phyloP scores from a whole-genome alignment of 192 early-diverging fungal genomes.

The Coemansia sp. region DNA sequence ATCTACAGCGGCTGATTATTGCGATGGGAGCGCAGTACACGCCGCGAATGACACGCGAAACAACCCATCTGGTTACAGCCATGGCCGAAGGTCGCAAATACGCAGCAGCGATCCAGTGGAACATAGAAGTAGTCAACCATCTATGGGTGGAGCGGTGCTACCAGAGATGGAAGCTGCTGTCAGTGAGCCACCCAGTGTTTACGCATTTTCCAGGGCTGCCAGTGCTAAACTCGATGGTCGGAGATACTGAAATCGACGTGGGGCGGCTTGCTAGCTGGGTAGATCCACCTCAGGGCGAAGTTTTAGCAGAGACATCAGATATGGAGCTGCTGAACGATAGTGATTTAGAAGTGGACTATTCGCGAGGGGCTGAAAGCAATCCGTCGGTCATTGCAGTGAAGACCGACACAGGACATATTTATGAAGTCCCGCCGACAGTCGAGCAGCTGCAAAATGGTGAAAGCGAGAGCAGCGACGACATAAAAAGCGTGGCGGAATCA shows the following conservation, averaged over 20 bases:
- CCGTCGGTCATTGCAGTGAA: background rate
- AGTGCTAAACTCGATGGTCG: constrained; percentile 58
- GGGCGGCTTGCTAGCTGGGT: constrained; percentile 42
- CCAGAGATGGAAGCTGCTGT: constrained; percentile 59
- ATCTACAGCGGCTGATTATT: constrained; percentile 61
- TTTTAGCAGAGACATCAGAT: constrained; percentile 42
- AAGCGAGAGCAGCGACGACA: constrained; percentile 26
- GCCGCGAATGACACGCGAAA: constrained; percentile 58
- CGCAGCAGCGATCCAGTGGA: constrained; percentile 60
- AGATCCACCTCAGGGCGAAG: constrained; percentile 27
- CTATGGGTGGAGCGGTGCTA: constrained; percentile 82
- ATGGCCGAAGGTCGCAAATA: constrained; percentile 66
- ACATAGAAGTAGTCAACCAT: constrained; percentile 74
- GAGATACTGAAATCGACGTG: constrained; percentile 45
- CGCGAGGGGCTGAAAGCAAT: background rate
- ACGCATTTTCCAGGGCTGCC: constrained; percentile 55
- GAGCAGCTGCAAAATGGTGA: constrained; percentile 6
- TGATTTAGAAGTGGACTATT: constrained; percentile 19
- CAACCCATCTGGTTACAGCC: constrained; percentile 77
- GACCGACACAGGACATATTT: constrained; percentile 6
- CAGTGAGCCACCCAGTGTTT: constrained; percentile 58
- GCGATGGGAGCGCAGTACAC: constrained; percentile 66
- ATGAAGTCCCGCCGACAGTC: background rate
- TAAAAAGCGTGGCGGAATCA: constrained; percentile 28
- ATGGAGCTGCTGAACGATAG: constrained; percentile 48